Base-by-base conservation (phyloP, 78 protist genomes). In the Creolimax fragrantissima region DNA sequence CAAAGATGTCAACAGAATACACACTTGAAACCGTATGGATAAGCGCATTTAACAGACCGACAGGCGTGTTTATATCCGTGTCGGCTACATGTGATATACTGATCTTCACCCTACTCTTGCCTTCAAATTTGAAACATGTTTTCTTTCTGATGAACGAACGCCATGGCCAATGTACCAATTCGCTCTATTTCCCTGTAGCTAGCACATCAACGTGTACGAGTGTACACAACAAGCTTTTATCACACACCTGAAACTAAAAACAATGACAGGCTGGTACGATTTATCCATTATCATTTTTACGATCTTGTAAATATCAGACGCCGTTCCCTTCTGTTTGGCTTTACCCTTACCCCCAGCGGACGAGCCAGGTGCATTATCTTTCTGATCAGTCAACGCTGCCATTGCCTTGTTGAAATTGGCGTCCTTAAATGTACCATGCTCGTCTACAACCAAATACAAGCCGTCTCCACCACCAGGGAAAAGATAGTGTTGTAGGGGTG, bases 251-350 rank as follows among this genome's bases (percentile, higher is more conserved):
- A 91, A 91, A 41, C 85, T 81, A 74, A 91, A 91, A 24, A 91
- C 91, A 83, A 96, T 95, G 2, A 95, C 95, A 5, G 98, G 98
- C 41, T 97, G 92, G 88, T 95, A 96, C 17, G 42, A 45, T 17
- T 94, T n/a, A 5, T 94, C 97, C 97, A 96, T 95, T 81, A 96
- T 92, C 94, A 97, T 94, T 88, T 94, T 96, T 35, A 97, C 94
- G 3, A 97, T 96, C 93, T 94, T 93, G 92, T 81, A 93, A 44
- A 95, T 92, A 81, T 95, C 97, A 0, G 93, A 47, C 43, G 91
- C 90, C 41, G 90, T 89, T 47, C 37, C 93, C 85, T 43, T 85
- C 81, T 58, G 11, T 24, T 58, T 58, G 39, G 74, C 4, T 6
- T 17, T 45, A 58, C 91, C 44, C 35, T 47, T 3, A 74, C 66